Percentiles rank a stretch among this genome's conserved stretches.
phyloP scores from a whole-genome alignment of 352 stramenopile genomes.

The Phytophthora pseudosyringae region DNA sequence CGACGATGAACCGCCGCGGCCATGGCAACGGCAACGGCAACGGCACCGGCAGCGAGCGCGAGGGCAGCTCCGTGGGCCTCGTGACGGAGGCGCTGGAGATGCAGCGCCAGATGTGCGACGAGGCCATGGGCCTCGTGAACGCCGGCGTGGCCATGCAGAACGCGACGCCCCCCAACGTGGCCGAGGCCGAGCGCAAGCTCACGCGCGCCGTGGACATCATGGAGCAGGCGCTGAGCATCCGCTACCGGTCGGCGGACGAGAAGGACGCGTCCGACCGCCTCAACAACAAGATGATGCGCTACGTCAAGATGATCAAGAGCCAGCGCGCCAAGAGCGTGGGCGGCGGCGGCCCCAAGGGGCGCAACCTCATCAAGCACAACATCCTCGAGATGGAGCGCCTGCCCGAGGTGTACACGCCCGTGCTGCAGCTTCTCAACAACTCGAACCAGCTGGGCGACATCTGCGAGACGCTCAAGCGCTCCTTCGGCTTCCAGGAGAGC shows the following conservation, averaged over 20 bases:
- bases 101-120: conserved; percentile 69
- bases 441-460: conserved; percentile 61
- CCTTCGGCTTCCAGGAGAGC: conserved; percentile 96
- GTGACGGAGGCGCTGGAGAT: conserved; percentile 50
- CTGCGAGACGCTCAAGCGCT: conserved; percentile 94
- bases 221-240: conserved; percentile 74
- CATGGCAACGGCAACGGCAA: no score
- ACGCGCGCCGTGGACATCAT: conserved; percentile 73
- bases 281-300: conserved; percentile 86
- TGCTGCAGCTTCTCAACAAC: conserved; percentile 68
- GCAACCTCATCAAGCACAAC: conserved; percentile 62
- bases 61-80: conserved; percentile 38
- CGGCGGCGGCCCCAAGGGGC: conserved; percentile 31
- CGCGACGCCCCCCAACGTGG: conserved; percentile 55
- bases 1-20: conserved; percentile 40
- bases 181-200: conserved; percentile 65
- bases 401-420: conserved; percentile 65
- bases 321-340: conserved; percentile 61
- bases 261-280: conserved; percentile 67
- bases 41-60: conserved; percentile 33
- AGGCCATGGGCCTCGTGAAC: conserved; percentile 81
- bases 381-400: conserved; percentile 74
- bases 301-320: conserved; percentile 88
- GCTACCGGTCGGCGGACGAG: conserved; percentile 72
- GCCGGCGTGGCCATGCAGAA: conserved; percentile 79